Evolutionary conservation across 192 early-diverging fungal species (phyloP), one percentile per base, ranked within the genome.

Genomic region (Coemansia guatemalensis): DNA sequence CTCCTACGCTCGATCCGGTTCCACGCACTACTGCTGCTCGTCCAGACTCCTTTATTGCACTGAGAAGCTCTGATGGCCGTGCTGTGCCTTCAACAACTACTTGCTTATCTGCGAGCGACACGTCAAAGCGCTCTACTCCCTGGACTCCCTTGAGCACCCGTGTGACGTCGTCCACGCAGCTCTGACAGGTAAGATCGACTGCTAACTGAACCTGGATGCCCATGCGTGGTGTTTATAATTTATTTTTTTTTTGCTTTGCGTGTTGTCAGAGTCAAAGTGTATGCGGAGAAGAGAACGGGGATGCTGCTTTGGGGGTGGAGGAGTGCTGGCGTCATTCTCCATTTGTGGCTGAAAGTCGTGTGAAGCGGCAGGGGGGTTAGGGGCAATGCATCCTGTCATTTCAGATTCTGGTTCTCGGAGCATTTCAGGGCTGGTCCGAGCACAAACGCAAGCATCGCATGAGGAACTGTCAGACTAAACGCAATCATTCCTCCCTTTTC

Each of bases 181-280:
- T 84, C 71, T 88, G 82, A 69, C 93, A 95, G 18, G 88, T 87
- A 89, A 95, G 88, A 73, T 93, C 86, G 23, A 95, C 91, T 5
- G 92, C 92, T 47, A 92, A 91, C 67, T 95, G 90, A 2, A 89
- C 85, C 82, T 88, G 64, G 61, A 78, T 76, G 22, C 47, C 32
- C 71, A 74, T 69, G 47, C 4, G 56, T 57, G 35, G 25, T 67
- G 24, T 47, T 12, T 48, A 11, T 48, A 26, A 14, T 32, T 14
- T 26, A 26, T 27, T 48, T 58, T 22, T 7, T 33, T 58, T 21
- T 18, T 2, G 2, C 14, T 6, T 18, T 18, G 7, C 7, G 5
- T 49, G 48, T 49, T 49, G 9, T 49, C 22, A 18, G 14, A 6
- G 14, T 14, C 39, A 41, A 49, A 17, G 48, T 49, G 23, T 24